Evolutionary conservation across 306 rosid genomes (phyloP), one percentile per base, ranked within the genome.

Genomic region (Amphicarpaea edgeworthii): DNA sequence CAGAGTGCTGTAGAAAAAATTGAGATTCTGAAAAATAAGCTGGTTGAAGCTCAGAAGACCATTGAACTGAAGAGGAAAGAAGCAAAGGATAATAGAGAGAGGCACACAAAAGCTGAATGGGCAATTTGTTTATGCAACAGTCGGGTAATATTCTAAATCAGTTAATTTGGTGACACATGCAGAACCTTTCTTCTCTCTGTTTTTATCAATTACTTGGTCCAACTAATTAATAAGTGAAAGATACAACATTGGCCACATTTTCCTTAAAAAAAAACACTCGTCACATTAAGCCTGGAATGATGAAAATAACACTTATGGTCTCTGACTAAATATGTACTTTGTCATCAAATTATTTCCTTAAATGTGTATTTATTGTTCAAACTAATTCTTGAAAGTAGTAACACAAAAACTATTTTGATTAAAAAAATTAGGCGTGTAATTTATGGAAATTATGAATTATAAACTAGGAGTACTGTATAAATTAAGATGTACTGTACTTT

Each of bases 21-120:
- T 17, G 88, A 87, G 75, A 61, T 46, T 7, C 50, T 91, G 4
- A 80, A 70, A 70, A 77, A 14, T 24, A 89, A 76, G 68, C 58
- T 84, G 19, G 69, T 75, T 0, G 97, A 87, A 86, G 85, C 86
- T 57, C 85, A 15, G 20, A 69, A 77, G 74, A 84, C 14, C 14
- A 73, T 84, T 34, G 82, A 83, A 67, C 21, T 79, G 84, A 88
- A 80, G 73, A 88, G 55, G 60, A 77, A 87, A 73, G 93, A 93
- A 76, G 83, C 85, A 4, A 82, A 84, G 77, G 90, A 82, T 0
- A 81, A 72, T 51, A 23, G 51, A 45, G 88, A 86, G 14, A 87
- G 84, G 67, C 87, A 63, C 6, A 51, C 86, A 20, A 91, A 87
- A 87, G 98, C 98, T 9, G 86, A 88, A 82, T 83, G 96, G 89